phyloP scores from a whole-genome alignment of 176 grass and related monocot genomes.

The Carex myosuroides region DNA sequence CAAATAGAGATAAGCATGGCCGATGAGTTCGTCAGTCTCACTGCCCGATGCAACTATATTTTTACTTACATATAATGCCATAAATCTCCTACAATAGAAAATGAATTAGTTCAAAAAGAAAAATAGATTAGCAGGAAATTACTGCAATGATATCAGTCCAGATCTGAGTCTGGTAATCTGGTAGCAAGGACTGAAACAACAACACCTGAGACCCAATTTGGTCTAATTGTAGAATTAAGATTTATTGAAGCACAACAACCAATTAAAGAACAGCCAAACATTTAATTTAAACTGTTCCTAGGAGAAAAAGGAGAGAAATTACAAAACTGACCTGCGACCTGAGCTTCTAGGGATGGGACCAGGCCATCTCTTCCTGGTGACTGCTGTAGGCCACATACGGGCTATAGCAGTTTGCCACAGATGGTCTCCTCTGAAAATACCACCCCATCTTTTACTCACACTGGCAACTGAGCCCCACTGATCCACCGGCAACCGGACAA shows the following conservation, averaged over 20 bases:
- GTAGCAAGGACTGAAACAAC: background rate
- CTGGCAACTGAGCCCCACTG: slow-evolving; percentile 74
- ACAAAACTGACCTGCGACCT: slow-evolving; percentile 56
- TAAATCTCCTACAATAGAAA: slow-evolving; percentile 57
- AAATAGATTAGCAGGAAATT: background rate
- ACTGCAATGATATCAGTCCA: background rate
- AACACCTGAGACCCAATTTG: background rate
- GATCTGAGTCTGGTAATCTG: background rate
- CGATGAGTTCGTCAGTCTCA: slow-evolving; percentile 75
- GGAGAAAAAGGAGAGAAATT: background rate
- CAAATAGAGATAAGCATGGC: slow-evolving; percentile 83
- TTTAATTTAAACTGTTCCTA: background rate
- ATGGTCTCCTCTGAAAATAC: slow-evolving; percentile 70
- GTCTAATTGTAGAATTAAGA: background rate
- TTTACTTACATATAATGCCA: slow-evolving; percentile 64
- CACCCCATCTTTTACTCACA: slow-evolving; percentile 73
- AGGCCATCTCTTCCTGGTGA: slow-evolving; percentile 70
- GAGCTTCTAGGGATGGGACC: slow-evolving; percentile 94
- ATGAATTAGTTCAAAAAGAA: background rate
- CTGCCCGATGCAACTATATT: slow-evolving; percentile 49
- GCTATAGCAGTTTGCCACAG: slow-evolving; percentile 82
- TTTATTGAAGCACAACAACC: background rate
- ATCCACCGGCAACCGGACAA: slow-evolving; percentile 44
- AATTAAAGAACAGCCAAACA: background rate
- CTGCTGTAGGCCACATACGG: slow-evolving; percentile 57